Percentiles rank a stretch among this genome's conserved stretches.
phyloP scores from a whole-genome alignment of 306 rosid species.

The Mimosa bimucronata region DNA sequence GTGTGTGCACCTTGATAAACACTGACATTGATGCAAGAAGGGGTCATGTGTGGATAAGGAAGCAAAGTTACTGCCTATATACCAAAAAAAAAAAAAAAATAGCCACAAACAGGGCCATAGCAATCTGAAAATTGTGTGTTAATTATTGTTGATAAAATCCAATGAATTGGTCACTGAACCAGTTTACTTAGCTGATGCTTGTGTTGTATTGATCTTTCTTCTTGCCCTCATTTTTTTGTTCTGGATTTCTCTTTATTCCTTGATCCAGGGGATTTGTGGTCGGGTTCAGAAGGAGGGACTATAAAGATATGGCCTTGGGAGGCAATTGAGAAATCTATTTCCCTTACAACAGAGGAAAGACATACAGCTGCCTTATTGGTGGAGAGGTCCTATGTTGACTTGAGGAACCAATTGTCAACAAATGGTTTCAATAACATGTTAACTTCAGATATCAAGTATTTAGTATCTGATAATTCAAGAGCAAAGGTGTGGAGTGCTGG shows the following conservation, averaged over 20 bases:
- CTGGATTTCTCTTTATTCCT: background rate
- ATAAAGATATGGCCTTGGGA: slow-evolving; percentile 96
- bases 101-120: background rate
- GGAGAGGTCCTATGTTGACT: slow-evolving; percentile 94
- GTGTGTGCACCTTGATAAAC: background rate
- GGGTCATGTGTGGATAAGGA: background rate
- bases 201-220: slow-evolving; percentile 37
- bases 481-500: slow-evolving; percentile 94
- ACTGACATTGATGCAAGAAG: background rate
- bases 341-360: slow-evolving; percentile 63
- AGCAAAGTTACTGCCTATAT: background rate
- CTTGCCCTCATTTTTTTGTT: slow-evolving; percentile 15
- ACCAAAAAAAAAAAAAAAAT: background rate
- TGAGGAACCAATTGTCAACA: slow-evolving; percentile 69
- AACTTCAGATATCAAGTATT: slow-evolving; percentile 75
- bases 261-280: slow-evolving; percentile 92
- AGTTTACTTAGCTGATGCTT: slow-evolving; percentile 16
- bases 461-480: slow-evolving; percentile 69
- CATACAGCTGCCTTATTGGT: slow-evolving; percentile 61
- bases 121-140: slow-evolving; percentile 14
- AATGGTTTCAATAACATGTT: slow-evolving; percentile 68
- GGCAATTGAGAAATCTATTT: slow-evolving; percentile 74
- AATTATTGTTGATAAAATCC: slow-evolving; percentile 4
- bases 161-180: slow-evolving; percentile 15
- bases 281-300: slow-evolving; percentile 90